These are phyloP conservation scores for Russula sp. DNA, from an alignment of 768 basidiomycete species.

Conservation along the genomic window DNA sequence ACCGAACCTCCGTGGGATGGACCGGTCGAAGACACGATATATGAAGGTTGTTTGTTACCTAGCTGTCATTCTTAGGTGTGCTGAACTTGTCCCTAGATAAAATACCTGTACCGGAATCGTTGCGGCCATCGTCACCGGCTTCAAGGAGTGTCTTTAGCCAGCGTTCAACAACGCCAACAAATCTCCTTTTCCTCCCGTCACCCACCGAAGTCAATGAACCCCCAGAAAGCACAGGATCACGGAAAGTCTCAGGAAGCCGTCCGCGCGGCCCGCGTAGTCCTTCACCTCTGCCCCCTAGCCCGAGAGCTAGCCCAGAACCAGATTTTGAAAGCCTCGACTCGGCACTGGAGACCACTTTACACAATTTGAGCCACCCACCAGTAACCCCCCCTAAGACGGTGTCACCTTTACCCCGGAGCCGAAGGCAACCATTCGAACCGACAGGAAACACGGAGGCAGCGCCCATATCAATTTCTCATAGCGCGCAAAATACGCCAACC, in stretches of 20 bases:
- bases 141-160: conserved; percentile 38
- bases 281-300: conserved; percentile 53
- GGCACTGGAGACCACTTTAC: conserved; percentile 34
- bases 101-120: conserved; percentile 48
- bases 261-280: conserved; percentile 70
- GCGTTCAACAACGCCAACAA: conserved; percentile 39
- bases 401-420: conserved; percentile 62
- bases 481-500: conserved; percentile 31
- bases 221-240: conserved; percentile 39
- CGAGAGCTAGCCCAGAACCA: conserved; percentile 30
- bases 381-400: conserved; percentile 28
- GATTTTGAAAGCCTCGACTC: conserved; percentile 43
- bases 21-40: conserved; percentile 60
- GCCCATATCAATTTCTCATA: conserved; percentile 35
- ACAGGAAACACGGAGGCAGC: conserved; percentile 46
- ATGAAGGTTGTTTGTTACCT: conserved; percentile 53
- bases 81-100: conserved; percentile 39
- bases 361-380: conserved; percentile 25
- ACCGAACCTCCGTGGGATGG: conserved; percentile 36
- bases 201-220: conserved; percentile 34
- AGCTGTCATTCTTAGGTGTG: neutral
- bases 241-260: conserved; percentile 48
- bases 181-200: conserved; percentile 35
- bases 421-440: conserved; percentile 57
- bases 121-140: conserved; percentile 49